phyloP scores from a whole-genome alignment of 2,329 filamentous ascomycete genomes.

The Pseudodiploospora longispora region DNA sequence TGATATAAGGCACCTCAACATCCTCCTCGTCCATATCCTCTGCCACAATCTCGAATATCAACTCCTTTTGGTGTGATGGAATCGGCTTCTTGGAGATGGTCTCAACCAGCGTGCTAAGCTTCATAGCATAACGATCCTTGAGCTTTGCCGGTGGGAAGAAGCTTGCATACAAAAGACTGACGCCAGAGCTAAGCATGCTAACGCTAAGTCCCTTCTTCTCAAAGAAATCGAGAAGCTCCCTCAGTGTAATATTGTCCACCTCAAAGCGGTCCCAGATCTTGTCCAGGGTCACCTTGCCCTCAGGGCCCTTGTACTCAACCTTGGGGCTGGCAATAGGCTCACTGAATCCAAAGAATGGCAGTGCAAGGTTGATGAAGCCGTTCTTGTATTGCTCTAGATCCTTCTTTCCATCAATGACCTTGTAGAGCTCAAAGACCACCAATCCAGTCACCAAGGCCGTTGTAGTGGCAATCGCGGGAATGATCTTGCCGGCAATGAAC shows the following conservation, averaged over 20 bases:
- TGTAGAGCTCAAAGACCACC: constrained; percentile 88
- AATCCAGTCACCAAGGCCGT: constrained; percentile 92
- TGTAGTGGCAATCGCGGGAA: constrained; percentile 94
- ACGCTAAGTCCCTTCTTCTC: constrained; percentile 71
- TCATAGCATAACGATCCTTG: constrained; percentile 74
- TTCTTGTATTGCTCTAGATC: constrained; percentile 99
- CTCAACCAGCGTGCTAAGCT: constrained; percentile 82
- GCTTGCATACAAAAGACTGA: constrained; percentile 85
- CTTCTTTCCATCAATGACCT: constrained; percentile 92
- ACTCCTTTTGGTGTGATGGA: constrained; percentile 83
- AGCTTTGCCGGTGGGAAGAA: constrained; percentile 77
- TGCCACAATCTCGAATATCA: constrained; percentile 93
- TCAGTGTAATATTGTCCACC: constrained; percentile 74
- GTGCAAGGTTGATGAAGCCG: constrained; percentile 89
- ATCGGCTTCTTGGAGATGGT: constrained; percentile 87
- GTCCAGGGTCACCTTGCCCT: constrained; percentile 77
- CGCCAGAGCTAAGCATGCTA: constrained; percentile 94
- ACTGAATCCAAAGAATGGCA: constrained; percentile 97
- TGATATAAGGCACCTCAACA: constrained; percentile 94
- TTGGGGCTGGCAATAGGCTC: constrained; percentile 93
- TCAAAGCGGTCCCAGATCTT: constrained; percentile 98
- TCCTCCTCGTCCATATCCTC: constrained; percentile 87
- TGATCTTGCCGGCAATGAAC: constrained; percentile 99
- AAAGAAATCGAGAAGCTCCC: constrained; percentile 77
- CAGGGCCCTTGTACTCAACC: constrained; percentile 74